These are phyloP conservation scores for Malassezia obtusa DNA, from an alignment of 1,284 basidiomycete genomes.

Conservation along the genomic window DNA sequence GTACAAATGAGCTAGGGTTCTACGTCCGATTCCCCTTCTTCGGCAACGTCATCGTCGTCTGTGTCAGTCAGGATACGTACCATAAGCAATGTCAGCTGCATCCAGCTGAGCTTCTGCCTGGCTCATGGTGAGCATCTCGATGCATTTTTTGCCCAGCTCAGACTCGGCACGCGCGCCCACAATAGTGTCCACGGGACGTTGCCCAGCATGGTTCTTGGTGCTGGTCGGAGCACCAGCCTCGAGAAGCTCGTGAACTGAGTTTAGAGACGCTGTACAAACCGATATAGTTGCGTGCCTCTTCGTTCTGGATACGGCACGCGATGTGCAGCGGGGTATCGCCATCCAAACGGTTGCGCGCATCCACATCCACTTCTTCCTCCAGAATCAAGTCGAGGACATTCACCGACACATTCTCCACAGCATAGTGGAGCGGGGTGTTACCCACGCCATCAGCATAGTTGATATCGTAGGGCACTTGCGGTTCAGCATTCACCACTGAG, in stretches of 20 bases:
- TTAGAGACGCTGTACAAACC: slow-evolving; percentile 38
- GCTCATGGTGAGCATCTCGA: slow-evolving; percentile 26
- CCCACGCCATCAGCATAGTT: slow-evolving; percentile 38
- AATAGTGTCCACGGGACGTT: slow-evolving; percentile 32
- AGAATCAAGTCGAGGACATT: slow-evolving; percentile 36
- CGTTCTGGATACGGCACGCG: slow-evolving; percentile 59
- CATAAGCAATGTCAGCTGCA: slow-evolving; percentile 27
- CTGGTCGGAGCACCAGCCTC: slow-evolving; percentile 39
- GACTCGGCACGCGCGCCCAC: slow-evolving; percentile 24
- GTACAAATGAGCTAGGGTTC: slow-evolving; percentile 4
- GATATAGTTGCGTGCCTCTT: slow-evolving; percentile 55
- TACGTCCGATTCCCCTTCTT: slow-evolving; percentile 6
- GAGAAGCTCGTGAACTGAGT: slow-evolving; percentile 35
- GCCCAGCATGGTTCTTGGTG: slow-evolving; percentile 33
- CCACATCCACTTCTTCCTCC: slow-evolving; percentile 62
- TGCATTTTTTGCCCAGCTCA: slow-evolving; percentile 24
- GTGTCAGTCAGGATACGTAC: slow-evolving; percentile 5
- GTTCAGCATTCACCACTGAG: slow-evolving; percentile 25
- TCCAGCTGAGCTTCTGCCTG: slow-evolving; percentile 26
- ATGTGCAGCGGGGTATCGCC: slow-evolving; percentile 73
- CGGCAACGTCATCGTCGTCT: slow-evolving; percentile 14
- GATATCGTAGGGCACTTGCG: slow-evolving; percentile 24
- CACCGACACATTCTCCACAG: slow-evolving; percentile 25
- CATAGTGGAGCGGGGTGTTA: slow-evolving; percentile 43
- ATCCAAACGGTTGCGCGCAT: slow-evolving; percentile 64